Evolutionary conservation across 495 filamentous ascomycete genomes (phyloP).

Genomic region (Tuber magnatum): DNA sequence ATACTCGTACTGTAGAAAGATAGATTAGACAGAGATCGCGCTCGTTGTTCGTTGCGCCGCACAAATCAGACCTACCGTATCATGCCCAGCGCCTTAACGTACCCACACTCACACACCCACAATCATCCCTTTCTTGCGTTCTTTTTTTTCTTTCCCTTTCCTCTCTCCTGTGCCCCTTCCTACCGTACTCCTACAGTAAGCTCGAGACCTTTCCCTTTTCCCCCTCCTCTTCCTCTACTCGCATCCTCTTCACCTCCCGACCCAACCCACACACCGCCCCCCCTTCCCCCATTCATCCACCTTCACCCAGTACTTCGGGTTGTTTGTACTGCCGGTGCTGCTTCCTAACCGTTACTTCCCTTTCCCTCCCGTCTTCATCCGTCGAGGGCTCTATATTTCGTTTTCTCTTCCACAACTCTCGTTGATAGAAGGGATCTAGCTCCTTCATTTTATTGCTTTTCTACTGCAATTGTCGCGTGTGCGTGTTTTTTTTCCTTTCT

Average conservation of each 20-base stretch:
- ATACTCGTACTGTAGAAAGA: background rate
- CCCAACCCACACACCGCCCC: conserved; percentile 19
- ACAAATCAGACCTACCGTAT: background rate
- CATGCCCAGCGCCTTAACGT: background rate
- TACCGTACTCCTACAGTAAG: conserved; percentile 16
- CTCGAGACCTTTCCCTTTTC: conserved; percentile 16
- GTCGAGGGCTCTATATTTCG: conserved; percentile 26
- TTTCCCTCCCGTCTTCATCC: conserved; percentile 23
- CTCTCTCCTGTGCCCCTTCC: conserved; percentile 23
- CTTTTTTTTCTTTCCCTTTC: conserved; percentile 22
- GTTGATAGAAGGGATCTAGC: conserved; percentile 27
- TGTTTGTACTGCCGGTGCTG: conserved; percentile 33
- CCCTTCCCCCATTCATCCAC: conserved; percentile 23
- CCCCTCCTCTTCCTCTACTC: conserved; percentile 19
- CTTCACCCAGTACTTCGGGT: conserved; percentile 28
- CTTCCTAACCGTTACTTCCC: conserved; percentile 22
- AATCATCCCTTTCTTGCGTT: conserved; percentile 15
- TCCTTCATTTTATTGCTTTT: conserved; percentile 18
- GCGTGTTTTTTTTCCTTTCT: conserved; percentile 7
- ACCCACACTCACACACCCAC: background rate
- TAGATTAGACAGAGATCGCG: background rate
- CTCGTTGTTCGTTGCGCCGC: background rate
- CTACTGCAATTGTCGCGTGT: conserved; percentile 1
- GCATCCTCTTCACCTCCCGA: conserved; percentile 15
- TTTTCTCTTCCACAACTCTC: conserved; percentile 26